These are phyloP conservation scores for Orbilia javanica DNA, from an alignment of 2,329 filamentous ascomycete genomes.

Conservation along the genomic window DNA sequence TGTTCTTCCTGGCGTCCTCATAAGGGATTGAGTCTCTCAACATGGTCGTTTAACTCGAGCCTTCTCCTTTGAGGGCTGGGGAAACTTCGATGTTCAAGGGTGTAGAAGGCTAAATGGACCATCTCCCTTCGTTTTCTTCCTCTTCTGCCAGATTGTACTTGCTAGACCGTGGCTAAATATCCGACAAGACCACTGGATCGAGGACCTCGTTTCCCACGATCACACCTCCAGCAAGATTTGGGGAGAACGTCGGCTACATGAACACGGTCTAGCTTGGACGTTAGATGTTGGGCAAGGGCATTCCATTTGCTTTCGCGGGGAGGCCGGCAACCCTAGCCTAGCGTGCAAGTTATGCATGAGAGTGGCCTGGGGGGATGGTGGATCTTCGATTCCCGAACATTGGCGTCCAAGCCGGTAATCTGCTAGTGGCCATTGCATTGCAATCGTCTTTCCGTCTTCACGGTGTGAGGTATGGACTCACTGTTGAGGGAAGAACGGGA, in stretches of 20 bases:
- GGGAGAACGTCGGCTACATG: not conserved
- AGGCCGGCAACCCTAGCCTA: conserved; percentile 42
- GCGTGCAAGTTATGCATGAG: conserved; percentile 9
- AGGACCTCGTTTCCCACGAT: conserved; percentile 4
- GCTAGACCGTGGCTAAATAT: conserved; percentile 22
- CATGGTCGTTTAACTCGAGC: not conserved
- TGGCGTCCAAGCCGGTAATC: conserved; percentile 29
- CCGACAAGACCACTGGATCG: conserved; percentile 3
- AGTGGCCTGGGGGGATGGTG: conserved; percentile 7
- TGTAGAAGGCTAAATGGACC: conserved; percentile 21
- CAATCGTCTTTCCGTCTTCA: not conserved
- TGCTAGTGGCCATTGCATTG: conserved; percentile 7
- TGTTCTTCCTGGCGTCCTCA: not conserved
- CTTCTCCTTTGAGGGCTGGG: not conserved
- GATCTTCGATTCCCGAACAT: conserved; percentile 48
- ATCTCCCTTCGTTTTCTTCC: not conserved
- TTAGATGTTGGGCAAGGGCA: conserved; percentile 26
- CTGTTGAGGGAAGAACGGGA: not conserved
- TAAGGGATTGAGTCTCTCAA: conserved; percentile 2
- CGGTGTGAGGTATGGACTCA: not conserved
- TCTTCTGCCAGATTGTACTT: conserved; percentile 11
- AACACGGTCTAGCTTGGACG: conserved; percentile 26
- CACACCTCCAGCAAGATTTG: not conserved
- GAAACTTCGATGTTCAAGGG: conserved; percentile 11
- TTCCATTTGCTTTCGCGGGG: conserved; percentile 32